Evolutionary conservation across 495 filamentous ascomycete genomes (phyloP).

Genomic region (Cudoniella acicularis): DNA sequence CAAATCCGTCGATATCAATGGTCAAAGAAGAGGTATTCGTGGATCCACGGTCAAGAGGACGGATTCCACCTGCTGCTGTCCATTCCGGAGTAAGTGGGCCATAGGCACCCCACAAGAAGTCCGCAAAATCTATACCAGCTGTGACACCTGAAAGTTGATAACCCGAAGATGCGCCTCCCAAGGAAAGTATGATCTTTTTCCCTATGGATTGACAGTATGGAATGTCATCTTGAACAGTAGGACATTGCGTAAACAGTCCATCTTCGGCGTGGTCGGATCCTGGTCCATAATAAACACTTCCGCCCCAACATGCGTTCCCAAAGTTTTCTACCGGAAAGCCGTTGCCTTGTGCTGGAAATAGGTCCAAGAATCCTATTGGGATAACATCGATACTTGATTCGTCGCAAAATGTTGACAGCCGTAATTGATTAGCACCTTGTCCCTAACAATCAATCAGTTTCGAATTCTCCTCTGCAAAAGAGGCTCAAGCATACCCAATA

Average conservation of each 20-base stretch:
- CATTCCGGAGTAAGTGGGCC: slow-evolving; percentile 45
- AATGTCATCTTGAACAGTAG: slow-evolving; percentile 43
- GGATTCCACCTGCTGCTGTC: slow-evolving; percentile 32
- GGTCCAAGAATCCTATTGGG: slow-evolving; percentile 61
- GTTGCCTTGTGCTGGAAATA: slow-evolving; percentile 53
- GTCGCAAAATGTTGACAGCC: slow-evolving; percentile 54
- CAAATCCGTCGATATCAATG: slow-evolving; percentile 59
- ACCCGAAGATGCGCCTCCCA: slow-evolving; percentile 44
- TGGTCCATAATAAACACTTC: slow-evolving; percentile 29
- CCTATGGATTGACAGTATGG: slow-evolving; percentile 39
- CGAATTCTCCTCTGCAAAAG: no score
- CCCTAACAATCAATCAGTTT: slow-evolving; percentile 37
- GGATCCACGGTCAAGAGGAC: slow-evolving; percentile 35
- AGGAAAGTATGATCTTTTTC: slow-evolving; percentile 62
- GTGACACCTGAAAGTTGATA: slow-evolving; percentile 33
- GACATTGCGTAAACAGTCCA: slow-evolving; percentile 31
- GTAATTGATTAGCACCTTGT: slow-evolving; percentile 39
- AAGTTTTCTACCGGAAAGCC: slow-evolving; percentile 61
- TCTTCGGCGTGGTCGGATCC: slow-evolving; percentile 28
- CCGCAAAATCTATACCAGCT: slow-evolving; percentile 55
- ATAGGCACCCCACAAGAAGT: slow-evolving; percentile 62
- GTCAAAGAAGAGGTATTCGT: slow-evolving; percentile 34
- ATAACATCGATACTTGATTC: slow-evolving; percentile 62
- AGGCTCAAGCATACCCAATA: slow-evolving; percentile 41
- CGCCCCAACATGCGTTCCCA: slow-evolving; percentile 54